These are phyloP conservation scores for Sphaerostilbella broomeana DNA, from an alignment of 2,329 filamentous ascomycete genomes.

Conservation along the genomic window DNA sequence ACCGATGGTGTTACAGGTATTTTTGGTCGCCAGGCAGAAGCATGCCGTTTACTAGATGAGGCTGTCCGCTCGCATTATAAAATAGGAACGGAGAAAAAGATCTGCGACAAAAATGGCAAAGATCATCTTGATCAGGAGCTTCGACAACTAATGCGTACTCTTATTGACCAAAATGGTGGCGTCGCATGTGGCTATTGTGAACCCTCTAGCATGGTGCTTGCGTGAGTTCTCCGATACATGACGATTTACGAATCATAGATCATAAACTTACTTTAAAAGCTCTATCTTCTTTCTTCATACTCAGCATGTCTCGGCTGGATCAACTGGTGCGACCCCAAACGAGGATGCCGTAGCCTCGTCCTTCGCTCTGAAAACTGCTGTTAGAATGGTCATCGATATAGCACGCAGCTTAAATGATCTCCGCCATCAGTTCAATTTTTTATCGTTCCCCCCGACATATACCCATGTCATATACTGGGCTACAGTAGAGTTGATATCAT, in stretches of 20 bases:
- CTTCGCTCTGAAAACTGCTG: slow-evolving; percentile 1
- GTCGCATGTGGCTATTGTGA: slow-evolving; percentile 3
- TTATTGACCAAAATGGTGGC: neutral
- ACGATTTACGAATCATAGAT: neutral
- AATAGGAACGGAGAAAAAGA: neutral
- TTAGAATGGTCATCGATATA: slow-evolving; percentile 9
- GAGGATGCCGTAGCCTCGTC: neutral
- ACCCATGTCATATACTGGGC: slow-evolving; percentile 7
- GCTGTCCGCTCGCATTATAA: neutral
- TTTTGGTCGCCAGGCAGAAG: slow-evolving; percentile 8
- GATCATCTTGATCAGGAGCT: slow-evolving; percentile 1
- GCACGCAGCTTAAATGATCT: slow-evolving; percentile 3
- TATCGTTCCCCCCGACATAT: slow-evolving; percentile 7
- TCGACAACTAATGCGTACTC: slow-evolving; percentile 1
- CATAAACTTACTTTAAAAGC: neutral
- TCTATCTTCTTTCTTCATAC: slow-evolving; percentile 6
- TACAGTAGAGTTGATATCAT: slow-evolving; percentile 4
- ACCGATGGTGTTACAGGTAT: neutral
- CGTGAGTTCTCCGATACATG: slow-evolving; percentile 1
- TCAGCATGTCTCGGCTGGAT: neutral
- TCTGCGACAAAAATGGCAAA: too few species aligned
- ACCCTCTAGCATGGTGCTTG: slow-evolving; percentile 1
- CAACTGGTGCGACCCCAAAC: neutral
- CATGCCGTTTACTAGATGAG: slow-evolving; percentile 5
- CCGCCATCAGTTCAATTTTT: neutral